Base-by-base conservation (phyloP, 2,329 filamentous ascomycete species). In the Alternaria brassicae region DNA sequence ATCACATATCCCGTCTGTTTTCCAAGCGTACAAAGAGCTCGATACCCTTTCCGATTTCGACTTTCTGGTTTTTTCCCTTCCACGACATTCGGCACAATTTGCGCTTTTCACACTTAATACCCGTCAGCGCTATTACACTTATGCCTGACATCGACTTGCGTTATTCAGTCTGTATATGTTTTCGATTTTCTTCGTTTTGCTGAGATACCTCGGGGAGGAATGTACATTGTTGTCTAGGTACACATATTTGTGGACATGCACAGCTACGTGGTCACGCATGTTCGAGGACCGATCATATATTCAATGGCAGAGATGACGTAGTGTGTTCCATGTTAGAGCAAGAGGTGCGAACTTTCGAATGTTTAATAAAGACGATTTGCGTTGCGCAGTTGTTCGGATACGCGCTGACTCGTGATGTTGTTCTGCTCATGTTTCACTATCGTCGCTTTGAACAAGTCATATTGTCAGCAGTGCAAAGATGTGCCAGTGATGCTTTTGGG, bases 31-130 rank as follows among this genome's bases (percentile, higher is more conserved):
- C 51, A 65, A 68, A 62, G 60, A 68, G 61, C 65, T 66, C 67
- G 72, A 74, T 74, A 75, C 73, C 73, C 73, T 53, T 61, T 69
- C 58, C 72, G 68, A 55, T 60, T 42, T 44, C 40, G 45, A 51
- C 42, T 69, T 68, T 50, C 59, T 69, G 56, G 62, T 61, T 59
- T 66, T 65, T 42, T 34, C n/a, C 17, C 47, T 52, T 53, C 49
- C 34, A 45, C 40, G 54, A 57, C 54, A 53, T 32, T 53, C 39
- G 39, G 37, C 54, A 41, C 28, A 52, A 56, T 27, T 65, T 39
- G 44, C 53, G 48, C 32, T 53, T 39, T 44, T 27, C 8, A 61
- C 60, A 63, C 47, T 50, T 69, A 73, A 73, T 72, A 71, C 70
- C 69, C 70, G 56, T 68, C 59, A 60, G 60, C 40, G 48, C 40